These are phyloP conservation scores for Tolypocladium tropicale DNA, from an alignment of 2,329 filamentous ascomycete genomes.

Conservation along the genomic window DNA sequence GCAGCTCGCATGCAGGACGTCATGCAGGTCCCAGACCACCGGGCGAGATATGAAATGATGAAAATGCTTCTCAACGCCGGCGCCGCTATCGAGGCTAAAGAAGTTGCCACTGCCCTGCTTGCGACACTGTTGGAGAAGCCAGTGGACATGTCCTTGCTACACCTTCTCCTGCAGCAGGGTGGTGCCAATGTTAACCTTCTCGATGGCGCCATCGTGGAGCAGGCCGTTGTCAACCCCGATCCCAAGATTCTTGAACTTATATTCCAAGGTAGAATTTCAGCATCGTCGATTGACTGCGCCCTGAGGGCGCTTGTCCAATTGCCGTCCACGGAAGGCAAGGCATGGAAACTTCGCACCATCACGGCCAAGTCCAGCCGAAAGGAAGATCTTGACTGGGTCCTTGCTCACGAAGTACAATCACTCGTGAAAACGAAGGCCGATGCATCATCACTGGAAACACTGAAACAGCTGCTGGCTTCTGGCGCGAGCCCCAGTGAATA, in stretches of 20 bases:
- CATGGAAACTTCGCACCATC: conserved; percentile 37
- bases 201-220: conserved; percentile 30
- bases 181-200: conserved; percentile 42
- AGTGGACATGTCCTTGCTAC: conserved; percentile 38
- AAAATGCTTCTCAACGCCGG: conserved; percentile 35
- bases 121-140: conserved; percentile 31
- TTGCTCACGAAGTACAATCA: conserved; percentile 40
- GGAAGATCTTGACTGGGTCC: conserved; percentile 31
- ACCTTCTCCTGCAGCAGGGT: conserved; percentile 38
- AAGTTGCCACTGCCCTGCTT: conserved; percentile 33
- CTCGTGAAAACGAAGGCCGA: conserved; percentile 23
- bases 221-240: conserved; percentile 32
- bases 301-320: conserved; percentile 32
- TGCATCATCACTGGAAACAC: conserved; percentile 29
- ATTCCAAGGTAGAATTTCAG: conserved; percentile 33
- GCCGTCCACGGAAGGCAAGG: conserved; percentile 34
- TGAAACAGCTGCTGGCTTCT: conserved; percentile 36
- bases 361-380: conserved; percentile 31
- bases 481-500: conserved; percentile 46
- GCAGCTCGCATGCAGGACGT: conserved; percentile 37
- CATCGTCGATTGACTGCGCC: conserved; percentile 30
- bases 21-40: conserved; percentile 32
- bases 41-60: conserved; percentile 34
- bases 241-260: conserved; percentile 37
- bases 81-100: conserved; percentile 28